Base-by-base conservation (phyloP, 306 rosid species). In the Castanospermum australe region DNA sequence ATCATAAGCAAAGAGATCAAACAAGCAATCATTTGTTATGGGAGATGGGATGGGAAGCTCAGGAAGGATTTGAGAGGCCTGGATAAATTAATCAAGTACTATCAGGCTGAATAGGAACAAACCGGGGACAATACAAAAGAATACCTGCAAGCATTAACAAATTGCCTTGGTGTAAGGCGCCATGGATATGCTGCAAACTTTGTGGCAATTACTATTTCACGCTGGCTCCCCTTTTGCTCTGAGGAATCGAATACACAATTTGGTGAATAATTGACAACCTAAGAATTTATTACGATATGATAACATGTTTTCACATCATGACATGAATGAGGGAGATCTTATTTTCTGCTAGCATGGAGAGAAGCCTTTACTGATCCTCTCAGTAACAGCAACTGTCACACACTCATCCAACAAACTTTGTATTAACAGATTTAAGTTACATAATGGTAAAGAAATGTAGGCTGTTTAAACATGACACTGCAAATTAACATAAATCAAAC, bases 111-210 rank as follows among this genome's bases (percentile, higher is more conserved):
- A 68, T 25, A 10, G 7, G 55, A 66, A 45, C 22, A 63, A 24
- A 76, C 61, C 15, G 74, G 13, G 44, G 25, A 48, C 35, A 38
- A 73, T 20, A 11, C 0, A 11, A 41, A 17, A 25, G 28, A 25
- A 48, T 85, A 95, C 99, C 87, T 85, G 99, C 99, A 95, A 79
- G 98, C 96, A 77, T 92, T 86, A 50, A 95, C 96, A 79, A 95
- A 95, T 81, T 95, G 99, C 59, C 64, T 79, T 4, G 99, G 84
- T 42, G 98, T 92, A 36, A 95, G 89, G 73, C 99, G 97, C 98
- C 98, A 95, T 39, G 99, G 99, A 83, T 92, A 95, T 15, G 99
- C 99, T 0, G 98, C 98, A 87, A 95, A 91, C 87, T 92, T 92
- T 5, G 99, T 95, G 32, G 98, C 99, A 81, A 92, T 87, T 62